Evolutionary conservation across 2,329 filamentous ascomycete species (phyloP).

Genomic region (Arthrinium puccinioides): DNA sequence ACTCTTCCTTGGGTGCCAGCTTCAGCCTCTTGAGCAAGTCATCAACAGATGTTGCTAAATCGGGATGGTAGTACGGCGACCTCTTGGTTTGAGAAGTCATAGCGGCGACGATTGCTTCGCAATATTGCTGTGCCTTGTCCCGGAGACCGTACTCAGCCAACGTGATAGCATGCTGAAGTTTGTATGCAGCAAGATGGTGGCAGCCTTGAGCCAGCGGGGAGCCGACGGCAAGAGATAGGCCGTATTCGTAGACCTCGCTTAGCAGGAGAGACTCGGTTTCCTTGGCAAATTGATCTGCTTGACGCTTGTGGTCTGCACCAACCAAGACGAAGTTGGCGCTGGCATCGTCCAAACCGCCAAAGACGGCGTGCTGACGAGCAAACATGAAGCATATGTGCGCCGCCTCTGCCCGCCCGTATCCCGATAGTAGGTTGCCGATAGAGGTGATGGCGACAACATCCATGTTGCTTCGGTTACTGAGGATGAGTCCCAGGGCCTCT

Average conservation of each 20-base stretch:
- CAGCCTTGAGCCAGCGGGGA: constrained; percentile 49
- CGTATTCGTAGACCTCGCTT: constrained; percentile 95
- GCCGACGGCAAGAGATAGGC: constrained; percentile 61
- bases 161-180: constrained; percentile 77
- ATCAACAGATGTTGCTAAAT: constrained; percentile 69
- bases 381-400: constrained; percentile 94
- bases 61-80: constrained; percentile 77
- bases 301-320: constrained; percentile 71
- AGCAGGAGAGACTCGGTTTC: constrained; percentile 84
- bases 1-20: constrained; percentile 75
- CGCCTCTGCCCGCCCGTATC: constrained; percentile 84
- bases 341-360: constrained; percentile 78
- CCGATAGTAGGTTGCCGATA: constrained; percentile 72
- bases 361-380: constrained; percentile 60
- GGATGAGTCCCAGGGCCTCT: constrained; percentile 77
- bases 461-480: constrained; percentile 79
- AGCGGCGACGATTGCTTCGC: constrained; percentile 70
- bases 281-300: constrained; percentile 64
- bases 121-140: constrained; percentile 83
- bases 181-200: constrained; percentile 85
- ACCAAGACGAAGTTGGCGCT: constrained; percentile 74
- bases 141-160: constrained; percentile 79
- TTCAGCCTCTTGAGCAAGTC: constrained; percentile 78
- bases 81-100: constrained; percentile 75
- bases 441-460: constrained; percentile 73